Evolutionary conservation across 352 stramenopile genomes (phyloP).

Genomic region (Pythium rishiriense): DNA sequence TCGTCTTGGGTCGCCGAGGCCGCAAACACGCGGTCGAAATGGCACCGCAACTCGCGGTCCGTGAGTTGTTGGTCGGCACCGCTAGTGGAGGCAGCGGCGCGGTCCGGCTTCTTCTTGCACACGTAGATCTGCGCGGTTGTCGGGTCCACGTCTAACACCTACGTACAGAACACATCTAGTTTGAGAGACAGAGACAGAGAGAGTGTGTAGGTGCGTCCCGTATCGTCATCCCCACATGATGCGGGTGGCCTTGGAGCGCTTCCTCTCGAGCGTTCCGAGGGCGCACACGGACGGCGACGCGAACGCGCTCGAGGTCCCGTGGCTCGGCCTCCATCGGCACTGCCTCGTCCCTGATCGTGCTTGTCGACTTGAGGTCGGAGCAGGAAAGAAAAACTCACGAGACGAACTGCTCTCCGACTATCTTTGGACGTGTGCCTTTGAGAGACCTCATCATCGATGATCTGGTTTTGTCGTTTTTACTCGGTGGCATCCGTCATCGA

Average conservation of each 20-base stretch:
- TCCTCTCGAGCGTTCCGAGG: slow-evolving; percentile 75
- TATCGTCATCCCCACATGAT: slow-evolving; percentile 33
- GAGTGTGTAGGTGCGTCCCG: not conserved
- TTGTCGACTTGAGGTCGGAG: too few relatives aligned
- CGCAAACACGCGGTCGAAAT: slow-evolving; percentile 79
- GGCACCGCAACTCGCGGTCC: slow-evolving; percentile 54
- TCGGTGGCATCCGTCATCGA: too few relatives aligned
- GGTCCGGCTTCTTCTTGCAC: slow-evolving; percentile 49
- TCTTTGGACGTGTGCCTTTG: not conserved
- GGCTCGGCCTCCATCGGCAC: slow-evolving; percentile 13
- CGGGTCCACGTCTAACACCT: slow-evolving; percentile 42
- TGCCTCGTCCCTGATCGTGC: not conserved
- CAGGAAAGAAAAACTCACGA: too few relatives aligned
- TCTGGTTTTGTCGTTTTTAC: too few relatives aligned
- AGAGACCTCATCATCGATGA: not conserved
- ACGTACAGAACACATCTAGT: not conserved
- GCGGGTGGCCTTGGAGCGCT: not conserved
- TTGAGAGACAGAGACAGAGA: not conserved
- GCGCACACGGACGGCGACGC: slow-evolving; percentile 80
- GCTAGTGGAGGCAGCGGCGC: not conserved
- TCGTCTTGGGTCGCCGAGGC: slow-evolving; percentile 57
- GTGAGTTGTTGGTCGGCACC: not conserved
- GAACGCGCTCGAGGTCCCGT: slow-evolving; percentile 48
- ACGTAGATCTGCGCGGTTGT: slow-evolving; percentile 39
- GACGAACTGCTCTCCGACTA: too few relatives aligned